A percentile compares a stretch with the other conserved stretches of the same genome.
Conservation (phyloP, 192 early-diverging fungal genomes). For the Coemansia sp. region DNA sequence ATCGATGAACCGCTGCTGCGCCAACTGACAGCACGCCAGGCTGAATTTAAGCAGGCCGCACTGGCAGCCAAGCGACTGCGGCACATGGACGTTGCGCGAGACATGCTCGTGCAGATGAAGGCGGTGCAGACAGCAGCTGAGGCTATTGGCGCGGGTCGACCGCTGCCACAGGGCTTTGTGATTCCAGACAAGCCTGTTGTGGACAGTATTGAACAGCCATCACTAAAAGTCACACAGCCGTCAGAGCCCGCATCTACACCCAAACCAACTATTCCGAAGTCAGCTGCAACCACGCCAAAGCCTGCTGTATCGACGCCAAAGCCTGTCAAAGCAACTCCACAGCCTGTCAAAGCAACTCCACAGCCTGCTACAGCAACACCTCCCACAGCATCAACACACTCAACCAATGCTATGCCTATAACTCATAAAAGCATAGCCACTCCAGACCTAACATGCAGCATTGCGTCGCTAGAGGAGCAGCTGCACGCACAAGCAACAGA, state of each 20-base stretch:
- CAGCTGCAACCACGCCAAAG: neutral
- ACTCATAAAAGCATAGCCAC: neutral
- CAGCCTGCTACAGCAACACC: neutral
- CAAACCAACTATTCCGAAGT: too few relatives aligned
- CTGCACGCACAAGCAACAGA: slow-evolving; percentile 21
- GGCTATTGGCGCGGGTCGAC: slow-evolving; percentile 6
- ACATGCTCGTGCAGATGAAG: slow-evolving; percentile 39
- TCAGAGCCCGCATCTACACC: too few relatives aligned
- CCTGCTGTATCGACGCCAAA: too few relatives aligned
- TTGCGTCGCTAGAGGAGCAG: slow-evolving; percentile 23
- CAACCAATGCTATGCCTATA: neutral
- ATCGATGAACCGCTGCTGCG: neutral
- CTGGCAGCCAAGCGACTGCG: slow-evolving; percentile 33
- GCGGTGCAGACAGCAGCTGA: slow-evolving; percentile 15
- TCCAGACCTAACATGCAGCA: slow-evolving; percentile 15
- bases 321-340: neutral
- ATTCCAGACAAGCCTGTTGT: slow-evolving; percentile 1
- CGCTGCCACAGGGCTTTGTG: slow-evolving; percentile 5
- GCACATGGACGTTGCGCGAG: slow-evolving; percentile 24
- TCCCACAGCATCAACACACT: neutral
- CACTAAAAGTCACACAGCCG: neutral
- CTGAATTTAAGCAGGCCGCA: slow-evolving; percentile 28
- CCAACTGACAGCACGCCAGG: neutral
- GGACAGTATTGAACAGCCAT: neutral
- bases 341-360: neutral